Evolutionary conservation across 306 rosid genomes (phyloP), one percentile per base, ranked within the genome.

Genomic region (Hylodesmum podocarpum): DNA sequence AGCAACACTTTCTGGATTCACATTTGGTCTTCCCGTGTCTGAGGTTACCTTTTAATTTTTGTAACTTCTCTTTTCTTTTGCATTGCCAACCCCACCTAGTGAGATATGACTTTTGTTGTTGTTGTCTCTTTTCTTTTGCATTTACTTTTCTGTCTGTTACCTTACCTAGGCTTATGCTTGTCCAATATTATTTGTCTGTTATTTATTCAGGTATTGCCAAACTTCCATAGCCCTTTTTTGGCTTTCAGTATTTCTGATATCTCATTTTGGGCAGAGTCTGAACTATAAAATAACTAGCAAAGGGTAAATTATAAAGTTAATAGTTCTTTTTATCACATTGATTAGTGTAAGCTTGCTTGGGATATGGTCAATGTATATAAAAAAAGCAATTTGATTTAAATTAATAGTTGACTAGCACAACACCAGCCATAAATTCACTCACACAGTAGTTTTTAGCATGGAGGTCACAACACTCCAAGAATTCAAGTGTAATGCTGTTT

Each of bases 21-120:
- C 99, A 65, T 92, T 69, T 79, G 97, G 99, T 71, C 96, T 95
- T 80, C 99, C 99, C 13, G 24, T 95, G 79, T 90, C 99, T 29
- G 99, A 95, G 99, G 99, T 95, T 79, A 72, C 62, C 75, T 78
- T 76, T 54, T 81, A 46, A 70, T 44, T 80, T 68, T 71, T 75
- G 57, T 67, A 50, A 22, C 22, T 41, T 77, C 25, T 46, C 24
- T 58, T 76, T 68, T 73, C 55, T 83, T 8, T 31, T 57, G 37
- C 21, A 28, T 14, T 6, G 10, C 19, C 11, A 0, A 58, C 19
- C 5, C 14, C 12, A 58, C 33, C 9, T 28, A 14, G 8, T 7
- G 11, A 15, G 4, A 57, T 57, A 14, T 12, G 19, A 6, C 37
- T 28, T 28, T 28, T 28, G 65, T 58, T 15, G 65, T 57, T 27